These are phyloP conservation scores for Aspergillus fischeri DNA, from an alignment of 2,329 filamentous ascomycete species.

Conservation along the genomic window DNA sequence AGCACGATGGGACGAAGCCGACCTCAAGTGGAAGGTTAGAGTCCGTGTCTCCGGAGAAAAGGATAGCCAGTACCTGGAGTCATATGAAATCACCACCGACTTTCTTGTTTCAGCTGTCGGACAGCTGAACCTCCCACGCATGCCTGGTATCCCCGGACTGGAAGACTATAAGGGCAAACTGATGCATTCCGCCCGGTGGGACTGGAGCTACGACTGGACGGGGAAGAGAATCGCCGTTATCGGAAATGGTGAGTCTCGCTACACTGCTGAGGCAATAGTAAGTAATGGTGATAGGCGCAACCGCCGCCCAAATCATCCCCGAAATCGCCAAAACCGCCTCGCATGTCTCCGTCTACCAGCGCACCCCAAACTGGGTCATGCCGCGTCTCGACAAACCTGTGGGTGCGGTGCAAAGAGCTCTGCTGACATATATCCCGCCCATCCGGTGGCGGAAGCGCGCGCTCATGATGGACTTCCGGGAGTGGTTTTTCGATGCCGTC, in stretches of 20 bases:
- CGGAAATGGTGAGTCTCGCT: slow-evolving; percentile 47
- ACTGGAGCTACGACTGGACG: slow-evolving; percentile 53
- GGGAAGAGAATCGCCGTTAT: slow-evolving; percentile 57
- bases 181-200: slow-evolving; percentile 58
- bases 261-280: not conserved
- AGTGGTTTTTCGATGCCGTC: slow-evolving; percentile 46
- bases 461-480: slow-evolving; percentile 53
- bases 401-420: slow-evolving; percentile 36
- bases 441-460: slow-evolving; percentile 49
- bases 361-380: slow-evolving; percentile 57
- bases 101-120: slow-evolving; percentile 58
- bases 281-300: slow-evolving; percentile 43
- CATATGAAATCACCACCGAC: slow-evolving; percentile 52
- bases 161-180: slow-evolving; percentile 49
- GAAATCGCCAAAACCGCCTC: slow-evolving; percentile 51
- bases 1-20: slow-evolving; percentile 52
- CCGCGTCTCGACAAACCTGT: slow-evolving; percentile 50
- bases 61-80: slow-evolving; percentile 50
- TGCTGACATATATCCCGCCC: slow-evolving; percentile 50
- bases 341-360: slow-evolving; percentile 53
- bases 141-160: slow-evolving; percentile 47
- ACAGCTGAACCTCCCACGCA: slow-evolving; percentile 53
- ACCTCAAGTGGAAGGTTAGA: slow-evolving; percentile 49
- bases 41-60: slow-evolving; percentile 50
- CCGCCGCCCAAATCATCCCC: slow-evolving; percentile 56